Conservation (phyloP, 805 yeast species). For the Yarrowia sp. region DNA sequence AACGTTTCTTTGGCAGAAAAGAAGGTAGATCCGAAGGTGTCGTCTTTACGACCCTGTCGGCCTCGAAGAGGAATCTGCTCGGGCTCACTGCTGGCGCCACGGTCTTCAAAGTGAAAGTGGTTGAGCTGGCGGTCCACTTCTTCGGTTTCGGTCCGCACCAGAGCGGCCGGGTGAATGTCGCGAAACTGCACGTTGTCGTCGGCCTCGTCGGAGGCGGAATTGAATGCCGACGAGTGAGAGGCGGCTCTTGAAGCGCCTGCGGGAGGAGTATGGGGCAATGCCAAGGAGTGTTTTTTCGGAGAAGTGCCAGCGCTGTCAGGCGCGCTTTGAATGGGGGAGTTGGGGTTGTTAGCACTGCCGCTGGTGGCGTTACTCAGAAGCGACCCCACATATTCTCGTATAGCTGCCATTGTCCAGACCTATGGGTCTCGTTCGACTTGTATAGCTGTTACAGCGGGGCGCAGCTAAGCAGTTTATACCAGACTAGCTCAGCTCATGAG, state of each 20-base stretch:
- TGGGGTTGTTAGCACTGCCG: not conserved
- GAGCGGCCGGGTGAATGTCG: slow-evolving; percentile 18
- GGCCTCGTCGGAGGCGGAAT: slow-evolving; percentile 18
- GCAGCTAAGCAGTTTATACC: slow-evolving; percentile 9
- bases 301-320: slow-evolving; percentile 11
- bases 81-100: slow-evolving; percentile 3
- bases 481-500: not conserved
- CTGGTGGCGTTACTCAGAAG: slow-evolving; percentile 12
- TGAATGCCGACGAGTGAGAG: slow-evolving; percentile 14
- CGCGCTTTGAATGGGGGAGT: not conserved
- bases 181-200: slow-evolving; percentile 15
- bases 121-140: slow-evolving; percentile 15
- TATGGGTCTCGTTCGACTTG: not conserved
- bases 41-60: not conserved
- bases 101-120: slow-evolving; percentile 9
- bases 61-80: slow-evolving; percentile 4
- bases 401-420: slow-evolving; percentile 24
- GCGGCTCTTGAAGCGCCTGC: slow-evolving; percentile 2
- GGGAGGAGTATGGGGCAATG: slow-evolving; percentile 1
- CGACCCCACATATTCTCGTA: slow-evolving; percentile 20
- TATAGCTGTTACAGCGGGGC: slow-evolving; percentile 5
- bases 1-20: slow-evolving; percentile 17
- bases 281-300: slow-evolving; percentile 14
- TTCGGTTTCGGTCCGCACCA: slow-evolving; percentile 5
- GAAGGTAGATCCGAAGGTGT: not conserved